Percentiles rank a stretch among this genome's conserved stretches.
Evolutionary conservation across 2,329 filamentous ascomycete species (phyloP).

Genomic region (Cladosporium cucumerinum): DNA sequence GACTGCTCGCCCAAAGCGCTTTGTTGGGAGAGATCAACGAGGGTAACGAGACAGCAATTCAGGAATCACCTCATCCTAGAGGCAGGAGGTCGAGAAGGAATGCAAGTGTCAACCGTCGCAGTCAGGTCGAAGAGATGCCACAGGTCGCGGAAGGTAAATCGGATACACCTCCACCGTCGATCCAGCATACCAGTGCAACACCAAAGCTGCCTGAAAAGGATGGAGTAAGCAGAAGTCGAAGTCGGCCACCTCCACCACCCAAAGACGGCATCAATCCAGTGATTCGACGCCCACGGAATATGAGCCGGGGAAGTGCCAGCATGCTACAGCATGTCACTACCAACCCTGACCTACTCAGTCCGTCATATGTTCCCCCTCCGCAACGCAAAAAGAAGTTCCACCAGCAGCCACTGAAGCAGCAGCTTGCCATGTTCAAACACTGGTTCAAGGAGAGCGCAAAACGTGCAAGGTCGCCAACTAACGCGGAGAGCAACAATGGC

Average conservation of each 20-base stretch:
- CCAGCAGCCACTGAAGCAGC: conserved; percentile 62
- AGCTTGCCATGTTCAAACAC: conserved; percentile 65
- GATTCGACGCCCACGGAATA: conserved; percentile 50
- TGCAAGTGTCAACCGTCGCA: conserved; percentile 27
- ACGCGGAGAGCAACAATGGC: conserved; percentile 21
- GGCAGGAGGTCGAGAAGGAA: conserved; percentile 66
- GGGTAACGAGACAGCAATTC: conserved; percentile 54
- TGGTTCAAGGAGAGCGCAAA: conserved; percentile 67
- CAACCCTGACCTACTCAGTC: conserved; percentile 59
- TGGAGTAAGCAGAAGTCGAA: conserved; percentile 66
- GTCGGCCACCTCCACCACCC: conserved; percentile 76
- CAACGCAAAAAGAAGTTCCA: conserved; percentile 52
- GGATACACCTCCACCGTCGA: conserved; percentile 29
- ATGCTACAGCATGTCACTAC: conserved; percentile 80
- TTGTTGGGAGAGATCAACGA: conserved; percentile 74
- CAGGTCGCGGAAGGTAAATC: conserved; percentile 65
- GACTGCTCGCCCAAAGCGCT: conserved; percentile 69
- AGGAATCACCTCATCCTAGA: conserved; percentile 62
- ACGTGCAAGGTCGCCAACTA: conserved; percentile 55
- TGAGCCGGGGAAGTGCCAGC: conserved; percentile 59
- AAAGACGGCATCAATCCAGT: conserved; percentile 67
- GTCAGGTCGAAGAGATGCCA: conserved; percentile 69
- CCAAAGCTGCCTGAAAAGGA: background rate
- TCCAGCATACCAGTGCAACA: background rate
- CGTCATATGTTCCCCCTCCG: conserved; percentile 45